A percentile compares a stretch with the other conserved stretches of the same genome.
These are phyloP conservation scores for Cenchrus fungigraminus DNA, from an alignment of 176 grass and related monocot genomes.

Conservation along the genomic window DNA sequence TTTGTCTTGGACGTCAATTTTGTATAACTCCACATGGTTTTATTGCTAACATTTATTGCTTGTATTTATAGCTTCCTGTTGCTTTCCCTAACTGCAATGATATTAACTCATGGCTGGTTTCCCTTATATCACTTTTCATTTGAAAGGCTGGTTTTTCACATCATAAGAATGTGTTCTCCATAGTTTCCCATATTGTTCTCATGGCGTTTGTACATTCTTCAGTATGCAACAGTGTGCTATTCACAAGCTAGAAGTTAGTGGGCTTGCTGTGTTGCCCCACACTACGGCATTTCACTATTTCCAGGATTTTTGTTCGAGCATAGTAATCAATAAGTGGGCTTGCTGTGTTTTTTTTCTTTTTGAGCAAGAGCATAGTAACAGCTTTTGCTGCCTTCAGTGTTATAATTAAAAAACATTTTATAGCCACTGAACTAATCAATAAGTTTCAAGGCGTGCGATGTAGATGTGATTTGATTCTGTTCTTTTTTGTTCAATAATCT, in stretches of 20 bases:
- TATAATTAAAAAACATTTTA: slow-evolving; percentile 16
- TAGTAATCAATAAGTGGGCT: neutral
- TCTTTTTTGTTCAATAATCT: slow-evolving; percentile 40
- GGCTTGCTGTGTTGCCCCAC: neutral
- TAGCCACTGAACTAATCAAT: slow-evolving; percentile 18
- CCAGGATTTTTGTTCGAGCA: neutral
- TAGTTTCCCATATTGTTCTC: neutral
- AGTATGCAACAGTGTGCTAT: slow-evolving; percentile 9
- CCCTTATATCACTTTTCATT: neutral
- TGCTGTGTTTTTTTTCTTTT: too few species aligned
- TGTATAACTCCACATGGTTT: neutral
- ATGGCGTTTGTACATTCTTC: slow-evolving; percentile 15
- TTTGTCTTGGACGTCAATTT: slow-evolving; percentile 35
- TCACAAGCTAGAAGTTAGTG: slow-evolving; percentile 24
- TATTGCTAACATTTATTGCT: slow-evolving; percentile 19
- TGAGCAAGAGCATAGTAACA: neutral
- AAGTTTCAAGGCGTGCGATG: slow-evolving; percentile 1
- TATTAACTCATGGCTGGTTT: slow-evolving; percentile 11
- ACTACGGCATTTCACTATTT: neutral
- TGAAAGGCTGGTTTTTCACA: neutral
- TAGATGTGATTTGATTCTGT: slow-evolving; percentile 26
- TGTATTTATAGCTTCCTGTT: slow-evolving; percentile 33
- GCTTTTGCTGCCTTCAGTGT: slow-evolving; percentile 11
- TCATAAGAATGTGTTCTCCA: neutral
- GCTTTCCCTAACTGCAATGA: slow-evolving; percentile 5